Conservation (phyloP, 495 filamentous ascomycete genomes). For the Neurospora intermedia region DNA sequence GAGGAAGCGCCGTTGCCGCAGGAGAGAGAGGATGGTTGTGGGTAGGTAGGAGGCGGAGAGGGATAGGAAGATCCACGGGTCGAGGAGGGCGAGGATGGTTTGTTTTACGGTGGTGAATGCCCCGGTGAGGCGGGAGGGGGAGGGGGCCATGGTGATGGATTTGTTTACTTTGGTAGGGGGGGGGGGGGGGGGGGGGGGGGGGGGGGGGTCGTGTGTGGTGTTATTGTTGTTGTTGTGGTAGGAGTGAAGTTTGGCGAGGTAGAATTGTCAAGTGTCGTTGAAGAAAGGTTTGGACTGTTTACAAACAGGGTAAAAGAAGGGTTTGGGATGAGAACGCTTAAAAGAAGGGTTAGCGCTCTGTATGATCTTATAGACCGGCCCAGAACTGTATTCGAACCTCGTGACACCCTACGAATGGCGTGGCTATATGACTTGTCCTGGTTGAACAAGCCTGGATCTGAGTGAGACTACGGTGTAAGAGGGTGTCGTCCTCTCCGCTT, state of each 20-base stretch:
- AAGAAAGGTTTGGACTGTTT: not conserved
- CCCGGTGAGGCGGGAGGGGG: not conserved
- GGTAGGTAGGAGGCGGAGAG: constrained; percentile 29
- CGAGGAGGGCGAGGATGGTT: constrained; percentile 16
- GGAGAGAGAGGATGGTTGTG: constrained; percentile 19
- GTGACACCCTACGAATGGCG: not conserved
- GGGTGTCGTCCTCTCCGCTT: not conserved
- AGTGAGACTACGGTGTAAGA: not conserved
- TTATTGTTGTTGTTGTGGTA: no score
- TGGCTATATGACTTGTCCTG: not conserved
- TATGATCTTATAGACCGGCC: not conserved
- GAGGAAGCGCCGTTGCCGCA: constrained; percentile 12
- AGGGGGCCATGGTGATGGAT: not conserved
- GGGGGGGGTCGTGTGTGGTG: no score
- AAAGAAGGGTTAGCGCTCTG: not conserved
- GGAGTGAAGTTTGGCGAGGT: not conserved
- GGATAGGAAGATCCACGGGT: constrained; percentile 31
- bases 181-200: no score
- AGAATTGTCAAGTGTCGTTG: not conserved
- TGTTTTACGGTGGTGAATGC: not conserved
- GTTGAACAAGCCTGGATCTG: not conserved
- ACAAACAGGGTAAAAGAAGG: not conserved
- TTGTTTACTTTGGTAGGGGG: not conserved
- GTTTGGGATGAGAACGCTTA: not conserved
- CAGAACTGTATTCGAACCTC: not conserved